phyloP scores from a whole-genome alignment of 208 protist species.

The Wallacemonas collosoma region DNA sequence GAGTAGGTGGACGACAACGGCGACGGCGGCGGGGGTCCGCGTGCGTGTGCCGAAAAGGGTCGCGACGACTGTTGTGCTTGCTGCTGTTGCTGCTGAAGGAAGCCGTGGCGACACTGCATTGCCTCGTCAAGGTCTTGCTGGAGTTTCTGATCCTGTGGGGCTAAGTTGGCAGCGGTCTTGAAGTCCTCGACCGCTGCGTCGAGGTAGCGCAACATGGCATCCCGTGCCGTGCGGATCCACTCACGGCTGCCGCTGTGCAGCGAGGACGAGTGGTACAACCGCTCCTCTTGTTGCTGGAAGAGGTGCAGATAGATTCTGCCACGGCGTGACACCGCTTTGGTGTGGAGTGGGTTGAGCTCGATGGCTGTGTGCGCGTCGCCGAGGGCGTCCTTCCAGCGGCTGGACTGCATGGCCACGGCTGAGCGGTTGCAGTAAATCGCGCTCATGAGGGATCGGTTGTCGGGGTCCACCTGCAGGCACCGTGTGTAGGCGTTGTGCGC shows the following conservation, averaged over 20 bases:
- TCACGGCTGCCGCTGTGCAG: constrained; percentile 12
- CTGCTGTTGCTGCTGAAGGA: constrained; percentile 17
- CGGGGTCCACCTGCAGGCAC: constrained; percentile 60
- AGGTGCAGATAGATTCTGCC: constrained; percentile 64
- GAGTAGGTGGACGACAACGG: not conserved
- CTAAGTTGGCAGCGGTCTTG: constrained; percentile 37
- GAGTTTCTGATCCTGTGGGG: constrained; percentile 2
- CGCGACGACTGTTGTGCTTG: constrained; percentile 12
- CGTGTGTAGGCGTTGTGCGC: constrained; percentile 65
- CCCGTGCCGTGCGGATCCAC: constrained; percentile 24
- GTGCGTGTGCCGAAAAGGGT: not conserved
- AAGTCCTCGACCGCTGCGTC: constrained; percentile 65
- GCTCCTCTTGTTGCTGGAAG: constrained; percentile 26
- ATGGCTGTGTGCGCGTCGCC: constrained; percentile 41
- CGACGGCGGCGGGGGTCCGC: not conserved
- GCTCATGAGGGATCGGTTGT: constrained; percentile 63
- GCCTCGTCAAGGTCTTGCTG: constrained; percentile 23
- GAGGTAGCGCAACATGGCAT: constrained; percentile 38
- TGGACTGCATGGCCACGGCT: constrained; percentile 77
- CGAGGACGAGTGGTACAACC: constrained; percentile 18
- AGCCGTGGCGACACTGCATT: constrained; percentile 21
- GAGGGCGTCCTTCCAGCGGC: constrained; percentile 59
- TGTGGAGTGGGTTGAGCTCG: constrained; percentile 48
- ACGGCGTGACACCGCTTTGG: constrained; percentile 59
- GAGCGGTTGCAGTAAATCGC: constrained; percentile 81